Evolutionary conservation across 331 rosid species (phyloP).

Genomic region (Phaseolus coccineus): DNA sequence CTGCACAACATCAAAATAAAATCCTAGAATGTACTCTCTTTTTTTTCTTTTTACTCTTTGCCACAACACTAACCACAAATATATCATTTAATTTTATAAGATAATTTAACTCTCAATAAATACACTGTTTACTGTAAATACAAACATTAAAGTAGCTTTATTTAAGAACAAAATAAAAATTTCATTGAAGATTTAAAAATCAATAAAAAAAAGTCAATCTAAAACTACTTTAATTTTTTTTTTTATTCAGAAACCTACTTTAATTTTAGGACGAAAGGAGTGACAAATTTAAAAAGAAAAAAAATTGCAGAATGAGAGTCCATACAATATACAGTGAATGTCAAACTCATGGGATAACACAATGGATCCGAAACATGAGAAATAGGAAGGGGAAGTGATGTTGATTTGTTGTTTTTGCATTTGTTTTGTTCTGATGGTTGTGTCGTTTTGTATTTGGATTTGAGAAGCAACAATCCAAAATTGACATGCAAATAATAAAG

Average conservation of each 20-base stretch:
- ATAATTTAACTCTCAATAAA: no score
- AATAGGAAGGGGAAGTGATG: neutral
- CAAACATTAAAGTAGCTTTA: no score
- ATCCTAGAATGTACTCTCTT: neutral
- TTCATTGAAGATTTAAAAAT: neutral
- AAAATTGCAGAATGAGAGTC: neutral
- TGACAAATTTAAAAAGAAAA: neutral
- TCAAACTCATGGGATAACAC: slow-evolving; percentile 28
- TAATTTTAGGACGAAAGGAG: no score
- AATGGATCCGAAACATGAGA: slow-evolving; percentile 23
- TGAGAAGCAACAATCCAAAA: slow-evolving; percentile 7
- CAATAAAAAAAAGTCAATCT: no score
- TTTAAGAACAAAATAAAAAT: no score
- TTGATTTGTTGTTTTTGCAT: neutral
- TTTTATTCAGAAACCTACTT: no score
- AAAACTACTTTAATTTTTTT: no score
- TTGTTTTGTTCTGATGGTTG: slow-evolving; percentile 19
- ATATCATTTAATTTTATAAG: no score
- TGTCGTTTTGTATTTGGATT: slow-evolving; percentile 45
- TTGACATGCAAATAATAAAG: slow-evolving; percentile 18
- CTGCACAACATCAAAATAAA: neutral
- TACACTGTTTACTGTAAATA: no score
- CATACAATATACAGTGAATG: slow-evolving; percentile 22
- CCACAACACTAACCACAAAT: no score
- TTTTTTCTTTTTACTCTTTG: no score